Evolutionary conservation across 1,284 basidiomycete species (phyloP).

Genomic region (Puccinia triticina): DNA sequence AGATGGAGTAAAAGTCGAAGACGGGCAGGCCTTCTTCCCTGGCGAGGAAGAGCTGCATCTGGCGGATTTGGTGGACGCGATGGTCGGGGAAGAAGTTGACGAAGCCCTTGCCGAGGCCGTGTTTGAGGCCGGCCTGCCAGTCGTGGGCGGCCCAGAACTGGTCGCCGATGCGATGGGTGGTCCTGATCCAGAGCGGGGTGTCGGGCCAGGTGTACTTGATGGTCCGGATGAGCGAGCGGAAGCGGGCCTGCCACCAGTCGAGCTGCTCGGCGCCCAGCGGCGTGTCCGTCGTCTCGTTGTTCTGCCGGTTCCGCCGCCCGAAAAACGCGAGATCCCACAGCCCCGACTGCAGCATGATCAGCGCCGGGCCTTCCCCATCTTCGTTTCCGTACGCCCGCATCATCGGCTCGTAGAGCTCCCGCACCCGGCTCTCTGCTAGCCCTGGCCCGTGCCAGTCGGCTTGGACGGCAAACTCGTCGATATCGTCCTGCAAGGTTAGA

Average conservation of each 20-base stretch:
- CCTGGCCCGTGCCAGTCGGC: slow-evolving; percentile 57
- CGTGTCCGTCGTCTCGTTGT: slow-evolving; percentile 53
- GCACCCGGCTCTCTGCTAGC: slow-evolving; percentile 56
- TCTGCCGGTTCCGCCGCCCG: slow-evolving; percentile 55
- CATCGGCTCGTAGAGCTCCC: slow-evolving; percentile 56
- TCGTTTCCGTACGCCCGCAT: slow-evolving; percentile 53
- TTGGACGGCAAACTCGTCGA: slow-evolving; percentile 56
- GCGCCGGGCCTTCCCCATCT: slow-evolving; percentile 53
- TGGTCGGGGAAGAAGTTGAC: slow-evolving; percentile 57
- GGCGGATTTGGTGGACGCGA: slow-evolving; percentile 56
- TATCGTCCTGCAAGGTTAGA: slow-evolving; percentile 56
- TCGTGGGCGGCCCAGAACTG: slow-evolving; percentile 49
- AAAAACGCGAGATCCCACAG: slow-evolving; percentile 59
- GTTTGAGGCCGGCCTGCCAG: slow-evolving; percentile 46
- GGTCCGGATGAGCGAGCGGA: slow-evolving; percentile 53
- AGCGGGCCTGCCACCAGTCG: slow-evolving; percentile 55
- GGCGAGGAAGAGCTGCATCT: slow-evolving; percentile 56
- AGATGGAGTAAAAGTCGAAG: slow-evolving; percentile 56
- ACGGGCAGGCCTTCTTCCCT: slow-evolving; percentile 53
- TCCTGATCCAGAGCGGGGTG: slow-evolving; percentile 55
- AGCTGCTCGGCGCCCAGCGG: slow-evolving; percentile 55
- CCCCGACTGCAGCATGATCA: slow-evolving; percentile 57
- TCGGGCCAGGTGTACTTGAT: slow-evolving; percentile 55
- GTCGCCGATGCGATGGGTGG: slow-evolving; percentile 56
- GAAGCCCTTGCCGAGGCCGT: slow-evolving; percentile 52